phyloP scores from a whole-genome alignment of 2,329 filamentous ascomycete genomes.

The Aspergillus sp. region DNA sequence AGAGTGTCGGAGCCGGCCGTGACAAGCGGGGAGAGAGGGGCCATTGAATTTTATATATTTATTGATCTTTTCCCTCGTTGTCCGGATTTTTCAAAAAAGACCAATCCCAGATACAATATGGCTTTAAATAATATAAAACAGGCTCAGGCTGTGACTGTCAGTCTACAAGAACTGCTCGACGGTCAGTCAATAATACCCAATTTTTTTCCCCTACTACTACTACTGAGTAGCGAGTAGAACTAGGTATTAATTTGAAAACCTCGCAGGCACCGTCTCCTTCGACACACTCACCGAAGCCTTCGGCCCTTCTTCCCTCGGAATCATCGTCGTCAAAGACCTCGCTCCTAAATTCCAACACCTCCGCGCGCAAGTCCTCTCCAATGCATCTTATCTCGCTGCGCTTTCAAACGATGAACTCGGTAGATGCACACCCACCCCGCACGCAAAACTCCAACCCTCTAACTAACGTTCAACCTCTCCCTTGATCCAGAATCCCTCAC shows the following conservation, averaged over 20 bases:
- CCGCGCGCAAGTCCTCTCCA: constrained; percentile 73
- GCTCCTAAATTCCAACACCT: constrained; percentile 70
- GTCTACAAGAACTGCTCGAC: constrained; percentile 47
- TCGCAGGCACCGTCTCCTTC: constrained; percentile 42
- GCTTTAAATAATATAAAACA: constrained; percentile 21
- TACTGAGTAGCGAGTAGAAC: too few relatives aligned
- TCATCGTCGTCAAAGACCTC: constrained; percentile 88
- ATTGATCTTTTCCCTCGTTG: background rate
- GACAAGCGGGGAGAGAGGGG: constrained; percentile 7
- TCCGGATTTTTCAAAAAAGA: background rate
- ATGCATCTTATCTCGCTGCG: constrained; percentile 85
- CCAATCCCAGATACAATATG: constrained; percentile 15
- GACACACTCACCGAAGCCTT: constrained; percentile 65
- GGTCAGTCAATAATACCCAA: constrained; percentile 30
- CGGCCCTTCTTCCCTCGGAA: constrained; percentile 84
- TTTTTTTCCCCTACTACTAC: background rate
- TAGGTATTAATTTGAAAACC: background rate
- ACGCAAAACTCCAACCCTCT: background rate
- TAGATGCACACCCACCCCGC: constrained; percentile 35
- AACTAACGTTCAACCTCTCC: background rate
- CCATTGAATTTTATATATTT: background rate
- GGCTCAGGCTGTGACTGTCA: constrained; percentile 48
- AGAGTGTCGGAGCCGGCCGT: constrained; percentile 8
- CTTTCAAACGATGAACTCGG: constrained; percentile 70
- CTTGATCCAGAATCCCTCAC: constrained; percentile 39